Base-by-base conservation (phyloP, 768 basidiomycete species). In the Mycena epipterygia region DNA sequence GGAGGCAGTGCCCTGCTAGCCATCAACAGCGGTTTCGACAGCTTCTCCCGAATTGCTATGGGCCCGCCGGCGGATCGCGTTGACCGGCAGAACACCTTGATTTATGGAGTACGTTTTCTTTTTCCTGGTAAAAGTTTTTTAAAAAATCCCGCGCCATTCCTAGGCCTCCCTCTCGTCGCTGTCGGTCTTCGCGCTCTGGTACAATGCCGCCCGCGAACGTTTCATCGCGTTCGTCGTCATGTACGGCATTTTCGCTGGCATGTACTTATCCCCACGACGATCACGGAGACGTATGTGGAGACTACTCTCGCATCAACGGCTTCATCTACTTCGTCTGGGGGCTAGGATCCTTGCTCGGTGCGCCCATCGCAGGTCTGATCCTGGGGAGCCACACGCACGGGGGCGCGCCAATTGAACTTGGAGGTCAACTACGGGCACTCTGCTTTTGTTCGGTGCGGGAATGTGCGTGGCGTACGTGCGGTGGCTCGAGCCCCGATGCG, bases 11-110 rank as follows among this genome's bases (percentile, higher is more conserved):
- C 81, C 25, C 76, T 86, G 11, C 74, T 86, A 25, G 82, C 85
- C 0, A 71, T 85, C 25, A 83, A 83, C 72, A 84, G 82, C 61
- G 85, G 76, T 19, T 82, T 85, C n/a, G n/a, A n/a, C n/a, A n/a
- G n/a, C n/a, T n/a, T 79, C 46, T 78, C 85, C 23, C 83, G 84
- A 3, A 75, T 85, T 4, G 68, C 57, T 1, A 85, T 83, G 83
- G 85, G n/a, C n/a, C n/a, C n/a, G n/a, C n/a, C n/a, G n/a, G n/a
- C n/a, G n/a, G n/a, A n/a, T n/a, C n/a, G n/a, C n/a, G 84, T 83
- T 21, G 85, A 85, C 16, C 74, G 85, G 12, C 85, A 86, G 58
- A 86, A 86, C 71, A 86, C 85, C 0, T 76, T 86, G 77, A 78
- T 85, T 14, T 70, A 68, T 21, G 81, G 81, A 56, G 84, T 84